Conservation (phyloP, 1,284 basidiomycete genomes). For the Rhizoctonia solani region DNA sequence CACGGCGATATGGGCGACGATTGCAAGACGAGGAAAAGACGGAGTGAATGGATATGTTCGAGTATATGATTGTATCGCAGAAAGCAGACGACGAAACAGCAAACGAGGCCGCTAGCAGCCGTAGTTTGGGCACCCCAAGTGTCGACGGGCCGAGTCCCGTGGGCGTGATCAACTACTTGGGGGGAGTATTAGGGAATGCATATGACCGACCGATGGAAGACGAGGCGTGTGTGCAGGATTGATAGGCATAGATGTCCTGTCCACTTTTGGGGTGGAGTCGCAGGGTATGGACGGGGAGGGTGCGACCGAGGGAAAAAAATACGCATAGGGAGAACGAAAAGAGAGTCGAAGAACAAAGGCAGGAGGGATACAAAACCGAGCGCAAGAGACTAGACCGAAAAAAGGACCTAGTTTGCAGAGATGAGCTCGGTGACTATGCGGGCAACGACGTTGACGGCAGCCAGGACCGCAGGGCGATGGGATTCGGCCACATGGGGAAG, state of each 20-base stretch:
- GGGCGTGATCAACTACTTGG: background rate
- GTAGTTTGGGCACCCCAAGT: background rate
- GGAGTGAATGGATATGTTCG: background rate
- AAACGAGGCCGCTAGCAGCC: too few species aligned
- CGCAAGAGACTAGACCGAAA: background rate
- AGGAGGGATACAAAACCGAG: background rate
- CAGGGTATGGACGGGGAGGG: background rate
- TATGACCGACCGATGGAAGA: slow-evolving; percentile 9
- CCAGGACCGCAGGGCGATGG: slow-evolving; percentile 26
- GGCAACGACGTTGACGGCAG: slow-evolving; percentile 33
- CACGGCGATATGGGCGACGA: slow-evolving; percentile 25
- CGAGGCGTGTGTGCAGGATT: slow-evolving; percentile 28
- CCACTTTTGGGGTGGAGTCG: slow-evolving; percentile 31
- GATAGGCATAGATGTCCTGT: slow-evolving; percentile 25
- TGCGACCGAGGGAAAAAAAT: slow-evolving; percentile 22
- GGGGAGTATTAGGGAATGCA: slow-evolving; percentile 17
- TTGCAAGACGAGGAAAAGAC: slow-evolving; percentile 7
- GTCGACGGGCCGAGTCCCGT: background rate
- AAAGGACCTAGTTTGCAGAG: slow-evolving; percentile 7
- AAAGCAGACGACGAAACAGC: background rate
- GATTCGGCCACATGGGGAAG: slow-evolving; percentile 19
- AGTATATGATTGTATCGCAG: background rate
- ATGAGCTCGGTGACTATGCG: slow-evolving; percentile 34
- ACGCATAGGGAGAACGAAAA: background rate
- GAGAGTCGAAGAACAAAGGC: background rate